These are phyloP conservation scores for Phanerochaete sordida DNA, from an alignment of 768 basidiomycete species.

Conservation along the genomic window DNA sequence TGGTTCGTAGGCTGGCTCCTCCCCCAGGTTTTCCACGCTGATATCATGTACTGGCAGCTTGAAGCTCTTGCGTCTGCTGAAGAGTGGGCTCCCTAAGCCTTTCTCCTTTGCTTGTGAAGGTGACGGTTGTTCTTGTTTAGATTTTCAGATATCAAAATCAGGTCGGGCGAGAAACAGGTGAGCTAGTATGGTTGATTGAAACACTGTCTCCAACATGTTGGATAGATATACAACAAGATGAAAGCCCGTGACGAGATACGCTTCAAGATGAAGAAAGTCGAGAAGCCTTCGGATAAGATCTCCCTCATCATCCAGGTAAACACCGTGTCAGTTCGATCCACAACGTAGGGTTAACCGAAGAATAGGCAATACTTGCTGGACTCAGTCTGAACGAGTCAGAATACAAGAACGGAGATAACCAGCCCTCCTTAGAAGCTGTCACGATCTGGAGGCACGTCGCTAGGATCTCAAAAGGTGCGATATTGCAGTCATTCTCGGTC, in stretches of 20 bases:
- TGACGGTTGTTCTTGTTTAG: slow-evolving; percentile 33
- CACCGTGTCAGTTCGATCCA: no score
- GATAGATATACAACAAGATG: slow-evolving; percentile 61
- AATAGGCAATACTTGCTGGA: slow-evolving; percentile 72
- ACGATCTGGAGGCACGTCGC: slow-evolving; percentile 71
- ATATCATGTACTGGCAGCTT: slow-evolving; percentile 38
- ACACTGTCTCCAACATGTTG: not conserved
- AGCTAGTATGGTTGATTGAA: not conserved
- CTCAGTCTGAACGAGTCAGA: slow-evolving; percentile 67
- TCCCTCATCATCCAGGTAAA: slow-evolving; percentile 75
- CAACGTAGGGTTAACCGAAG: no score
- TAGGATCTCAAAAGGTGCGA: slow-evolving; percentile 71
- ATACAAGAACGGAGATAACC: slow-evolving; percentile 67
- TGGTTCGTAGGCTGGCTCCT: slow-evolving; percentile 46
- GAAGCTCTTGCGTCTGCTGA: slow-evolving; percentile 62
- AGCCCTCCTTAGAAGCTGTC: slow-evolving; percentile 67
- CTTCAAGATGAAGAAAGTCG: slow-evolving; percentile 67
- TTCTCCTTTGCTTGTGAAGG: not conserved
- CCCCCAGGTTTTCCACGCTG: not conserved
- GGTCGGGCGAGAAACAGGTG: slow-evolving; percentile 75
- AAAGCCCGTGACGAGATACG: slow-evolving; percentile 75
- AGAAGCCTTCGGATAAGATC: slow-evolving; percentile 72
- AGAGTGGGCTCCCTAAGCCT: slow-evolving; percentile 48
- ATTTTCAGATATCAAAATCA: slow-evolving; percentile 63
- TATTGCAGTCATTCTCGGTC: slow-evolving; percentile 1